phyloP scores from a whole-genome alignment of 208 protist genomes.

The Trypanosoma caninum region DNA sequence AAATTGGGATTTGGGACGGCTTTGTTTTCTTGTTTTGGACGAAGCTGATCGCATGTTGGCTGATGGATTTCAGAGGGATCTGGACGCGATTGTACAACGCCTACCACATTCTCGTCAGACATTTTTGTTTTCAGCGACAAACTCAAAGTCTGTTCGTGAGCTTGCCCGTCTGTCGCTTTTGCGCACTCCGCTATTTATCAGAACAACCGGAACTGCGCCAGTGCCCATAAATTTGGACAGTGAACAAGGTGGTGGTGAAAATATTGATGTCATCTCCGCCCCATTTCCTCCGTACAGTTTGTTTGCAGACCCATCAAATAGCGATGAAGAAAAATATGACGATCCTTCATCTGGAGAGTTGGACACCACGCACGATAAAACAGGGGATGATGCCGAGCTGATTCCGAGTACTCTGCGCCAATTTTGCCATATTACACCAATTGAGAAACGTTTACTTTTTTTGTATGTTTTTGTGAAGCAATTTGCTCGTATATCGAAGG shows the following conservation, averaged over 20 bases:
- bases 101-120: constrained; percentile 94
- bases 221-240: constrained; percentile 29
- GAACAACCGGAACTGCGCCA: constrained; percentile 54
- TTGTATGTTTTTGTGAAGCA: constrained; percentile 98
- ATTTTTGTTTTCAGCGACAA: constrained; percentile 97
- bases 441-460: constrained; percentile 60
- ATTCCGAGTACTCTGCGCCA: constrained; percentile 82
- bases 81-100: constrained; percentile 90
- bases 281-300: constrained; percentile 49
- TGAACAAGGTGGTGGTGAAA: not conserved
- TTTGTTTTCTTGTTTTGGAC: constrained; percentile 97
- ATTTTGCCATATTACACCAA: constrained; percentile 72
- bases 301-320: constrained; percentile 28
- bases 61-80: constrained; percentile 98
- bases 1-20: constrained; percentile 84
- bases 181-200: constrained; percentile 93
- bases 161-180: constrained; percentile 90
- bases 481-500: constrained; percentile 92
- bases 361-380: not conserved
- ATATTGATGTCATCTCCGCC: constrained; percentile 4
- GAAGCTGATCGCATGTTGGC: constrained; percentile 99
- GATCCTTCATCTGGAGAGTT: constrained; percentile 4
- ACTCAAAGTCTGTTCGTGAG: constrained; percentile 86
- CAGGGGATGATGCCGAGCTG: constrained; percentile 27
- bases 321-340: constrained; percentile 23